These are phyloP conservation scores for Ophiostoma sp. DNA, from an alignment of 2,329 filamentous ascomycete species.

Conservation along the genomic window DNA sequence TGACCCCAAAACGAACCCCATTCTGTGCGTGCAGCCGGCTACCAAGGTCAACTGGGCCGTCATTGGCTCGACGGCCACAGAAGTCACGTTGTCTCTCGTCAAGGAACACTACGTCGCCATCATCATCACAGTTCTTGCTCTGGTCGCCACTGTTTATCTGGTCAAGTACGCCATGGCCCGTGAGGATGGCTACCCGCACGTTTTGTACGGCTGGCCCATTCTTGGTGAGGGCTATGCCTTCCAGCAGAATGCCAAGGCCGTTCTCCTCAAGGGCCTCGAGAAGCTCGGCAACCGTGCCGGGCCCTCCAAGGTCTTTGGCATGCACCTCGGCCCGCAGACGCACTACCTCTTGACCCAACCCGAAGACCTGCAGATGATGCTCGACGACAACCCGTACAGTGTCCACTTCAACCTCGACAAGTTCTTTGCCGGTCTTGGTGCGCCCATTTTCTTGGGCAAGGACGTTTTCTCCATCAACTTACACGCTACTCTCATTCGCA, in stretches of 20 bases:
- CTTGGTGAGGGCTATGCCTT: slow-evolving; percentile 23
- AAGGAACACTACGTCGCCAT: not conserved
- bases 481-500: slow-evolving; percentile 24
- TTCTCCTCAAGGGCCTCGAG: slow-evolving; percentile 11
- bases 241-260: slow-evolving; percentile 17
- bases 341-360: slow-evolving; percentile 23
- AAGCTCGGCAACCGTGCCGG: not conserved
- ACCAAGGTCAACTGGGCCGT: not conserved
- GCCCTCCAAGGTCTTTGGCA: slow-evolving; percentile 21
- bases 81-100: slow-evolving; percentile 17
- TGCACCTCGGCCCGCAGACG: slow-evolving; percentile 23
- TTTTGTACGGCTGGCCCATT: slow-evolving; percentile 20
- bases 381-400: slow-evolving; percentile 24
- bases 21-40: slow-evolving; percentile 20
- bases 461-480: slow-evolving; percentile 23
- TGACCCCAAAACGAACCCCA: slow-evolving; percentile 26
- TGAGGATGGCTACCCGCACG: slow-evolving; percentile 10
- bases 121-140: not conserved
- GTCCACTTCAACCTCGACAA: slow-evolving; percentile 23
- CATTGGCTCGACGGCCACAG: not conserved
- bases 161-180: not conserved
- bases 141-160: not conserved
- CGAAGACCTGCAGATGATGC: slow-evolving; percentile 25
- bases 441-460: slow-evolving; percentile 20
- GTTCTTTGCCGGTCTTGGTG: slow-evolving; percentile 23